Evolutionary conservation across 1,284 basidiomycete species (phyloP).

Genomic region (Cutaneotrichosporon daszewskae): DNA sequence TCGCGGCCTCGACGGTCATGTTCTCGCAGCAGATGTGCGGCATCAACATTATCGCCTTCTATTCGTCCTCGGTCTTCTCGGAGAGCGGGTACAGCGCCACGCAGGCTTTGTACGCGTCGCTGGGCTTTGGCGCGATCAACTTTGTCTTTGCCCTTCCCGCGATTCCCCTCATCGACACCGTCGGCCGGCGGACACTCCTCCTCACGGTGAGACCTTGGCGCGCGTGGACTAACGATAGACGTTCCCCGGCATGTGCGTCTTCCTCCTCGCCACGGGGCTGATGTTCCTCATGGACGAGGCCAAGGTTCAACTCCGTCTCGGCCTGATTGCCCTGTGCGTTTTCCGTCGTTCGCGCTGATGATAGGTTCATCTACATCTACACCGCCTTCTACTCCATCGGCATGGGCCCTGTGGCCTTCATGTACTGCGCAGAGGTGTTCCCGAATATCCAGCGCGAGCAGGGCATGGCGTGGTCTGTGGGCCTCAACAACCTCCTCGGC

Average conservation of each 20-base stretch:
- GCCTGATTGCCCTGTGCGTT: conserved; percentile 10
- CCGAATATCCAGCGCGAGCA: conserved; percentile 50
- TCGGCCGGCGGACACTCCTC: conserved; percentile 63
- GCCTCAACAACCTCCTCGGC: conserved; percentile 19
- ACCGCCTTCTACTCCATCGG: conserved; percentile 45
- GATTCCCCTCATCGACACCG: conserved; percentile 52
- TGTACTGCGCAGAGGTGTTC: conserved; percentile 51
- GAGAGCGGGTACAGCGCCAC: conserved; percentile 48
- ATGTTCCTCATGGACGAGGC: conserved; percentile 28
- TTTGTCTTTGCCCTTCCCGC: conserved; percentile 37
- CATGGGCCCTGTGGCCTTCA: conserved; percentile 65
- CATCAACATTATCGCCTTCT: conserved; percentile 24
- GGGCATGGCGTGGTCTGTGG: conserved; percentile 51
- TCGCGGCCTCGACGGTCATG: conserved; percentile 69
- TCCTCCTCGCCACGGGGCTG: conserved; percentile 40
- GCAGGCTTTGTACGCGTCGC: conserved; percentile 55
- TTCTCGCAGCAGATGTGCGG: conserved; percentile 50
- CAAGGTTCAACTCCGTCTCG: conserved; percentile 1
- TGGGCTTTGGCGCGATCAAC: conserved; percentile 53
- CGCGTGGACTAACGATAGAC: conserved; percentile 38
- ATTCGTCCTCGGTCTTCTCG: conserved; percentile 59
- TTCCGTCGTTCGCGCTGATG: not conserved
- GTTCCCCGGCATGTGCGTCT: conserved; percentile 45
- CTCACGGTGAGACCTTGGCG: conserved; percentile 10
- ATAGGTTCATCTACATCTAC: conserved; percentile 44